These are phyloP conservation scores for Globisporangium recalcitrans DNA, from an alignment of 352 stramenopile species.

Conservation along the genomic window DNA sequence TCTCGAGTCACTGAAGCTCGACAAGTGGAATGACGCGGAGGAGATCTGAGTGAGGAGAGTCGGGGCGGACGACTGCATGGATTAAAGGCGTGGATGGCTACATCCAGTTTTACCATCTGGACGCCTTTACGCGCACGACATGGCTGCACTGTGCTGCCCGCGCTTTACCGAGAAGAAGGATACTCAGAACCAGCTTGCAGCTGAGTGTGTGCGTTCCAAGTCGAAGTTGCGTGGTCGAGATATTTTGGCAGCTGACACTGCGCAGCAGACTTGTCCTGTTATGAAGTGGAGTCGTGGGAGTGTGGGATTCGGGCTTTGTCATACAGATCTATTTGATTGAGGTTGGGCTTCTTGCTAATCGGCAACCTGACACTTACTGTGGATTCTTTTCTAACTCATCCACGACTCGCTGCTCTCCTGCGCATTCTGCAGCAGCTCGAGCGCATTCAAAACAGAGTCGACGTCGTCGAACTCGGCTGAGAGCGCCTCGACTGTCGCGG, in stretches of 20 bases:
- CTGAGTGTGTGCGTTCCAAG: background rate
- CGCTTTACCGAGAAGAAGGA: background rate
- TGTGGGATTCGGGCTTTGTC: background rate
- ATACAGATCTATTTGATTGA: background rate
- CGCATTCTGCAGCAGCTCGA: slow-evolving; percentile 6
- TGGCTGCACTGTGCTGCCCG: background rate
- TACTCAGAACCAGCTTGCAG: too few species aligned
- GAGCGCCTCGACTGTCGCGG: slow-evolving; percentile 21
- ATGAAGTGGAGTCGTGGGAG: background rate
- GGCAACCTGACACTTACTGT: background rate
- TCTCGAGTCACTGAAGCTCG: background rate
- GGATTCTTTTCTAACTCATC: slow-evolving; percentile 4
- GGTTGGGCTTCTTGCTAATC: too few species aligned
- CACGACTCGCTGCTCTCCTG: slow-evolving; percentile 1
- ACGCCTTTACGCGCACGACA: background rate
- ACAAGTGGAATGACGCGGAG: background rate
- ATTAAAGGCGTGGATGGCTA: background rate
- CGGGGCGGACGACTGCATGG: background rate
- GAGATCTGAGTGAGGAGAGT: background rate
- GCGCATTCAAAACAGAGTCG: slow-evolving; percentile 6
- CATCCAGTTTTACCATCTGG: background rate
- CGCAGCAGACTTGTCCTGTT: too few species aligned
- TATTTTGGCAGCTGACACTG: too few species aligned
- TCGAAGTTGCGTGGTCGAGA: background rate
- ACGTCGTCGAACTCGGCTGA: slow-evolving; percentile 15